Evolutionary conservation across 2,329 filamentous ascomycete genomes (phyloP), one percentile per base, ranked within the genome.

Genomic region (Cladosporium colombiae): DNA sequence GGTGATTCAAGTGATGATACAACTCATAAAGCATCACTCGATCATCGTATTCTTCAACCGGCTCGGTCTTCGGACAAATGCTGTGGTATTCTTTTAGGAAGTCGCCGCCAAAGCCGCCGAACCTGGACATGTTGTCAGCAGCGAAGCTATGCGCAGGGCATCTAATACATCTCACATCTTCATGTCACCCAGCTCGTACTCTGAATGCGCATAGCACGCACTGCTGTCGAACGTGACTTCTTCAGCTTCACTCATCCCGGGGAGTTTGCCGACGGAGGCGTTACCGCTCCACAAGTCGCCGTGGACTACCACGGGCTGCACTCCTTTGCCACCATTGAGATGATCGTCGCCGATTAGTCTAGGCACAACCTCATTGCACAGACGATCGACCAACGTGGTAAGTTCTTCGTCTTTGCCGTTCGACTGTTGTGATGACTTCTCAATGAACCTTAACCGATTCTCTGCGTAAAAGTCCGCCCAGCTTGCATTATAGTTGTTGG

Each of bases 271-370:
- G 3, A 81, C 78, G 13, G 87, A 86, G 59, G 90, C 87, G 77
- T 97, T 97, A 0, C 94, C 94, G 69, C 88, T 91, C 94, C 94
- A 97, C n/a, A 97, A 78, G 79, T 97, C 93, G 0, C 94, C 94
- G 74, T 98, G 94, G 0, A 97, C 83, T 6, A 96, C 85, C 0
- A 95, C 93, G 0, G 93, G 92, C n/a, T 76, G 81, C 29, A 95
- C 83, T 0, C 83, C 85, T 57, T 86, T 80, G 4, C 85, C 84
- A 67, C 80, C 81, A 49, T 85, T 87, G 13, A 96, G 77, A 74
- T 88, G 86, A 0, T 80, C 83, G 62, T 91, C 88, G 0, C 89
- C 87, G 14, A 97, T 80, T n/a, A 97, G 78, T 1, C 89, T 80
- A 0, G 92, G 92, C 1, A 97, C 91, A 0, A 97, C 89, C 8